Evolutionary conservation across 2,329 filamentous ascomycete species (phyloP), one percentile per base, ranked within the genome.

Genomic region (Ophidiomyces ophidiicola): DNA sequence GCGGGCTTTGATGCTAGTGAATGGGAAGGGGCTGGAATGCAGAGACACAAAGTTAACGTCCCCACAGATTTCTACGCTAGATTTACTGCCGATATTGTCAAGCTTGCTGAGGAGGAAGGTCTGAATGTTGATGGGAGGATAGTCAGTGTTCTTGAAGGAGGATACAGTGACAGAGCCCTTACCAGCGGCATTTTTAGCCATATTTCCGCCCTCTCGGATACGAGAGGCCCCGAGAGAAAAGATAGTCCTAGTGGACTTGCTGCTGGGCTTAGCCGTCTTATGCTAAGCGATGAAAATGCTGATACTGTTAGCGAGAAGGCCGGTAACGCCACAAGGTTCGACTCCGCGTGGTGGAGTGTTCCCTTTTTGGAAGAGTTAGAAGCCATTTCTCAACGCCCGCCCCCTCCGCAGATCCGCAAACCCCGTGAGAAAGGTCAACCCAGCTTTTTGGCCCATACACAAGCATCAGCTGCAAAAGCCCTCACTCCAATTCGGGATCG

Each of bases 1-100:
- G 87, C 90, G 2, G 92, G 90, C 0, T 98, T 98, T 48, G 90
- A 98, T 61, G 90, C 90, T 2, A 94, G 87, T 54, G 86, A 98
- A 56, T 92, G 83, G 78, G 90, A 98, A 58, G 78, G 82, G 12
- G 69, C 74, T 3, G 85, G 84, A 2, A 98, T 98, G 90, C 90
- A 98, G 60, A 74, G 90, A 32, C 90, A 98, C 60, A 80, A 82
- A 42, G 87, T 94, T 52, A 94, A 94, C 53, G 90, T 98, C 2
- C 88, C 90, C 0, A 98, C 88, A 0, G 84, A 88, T 38, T 98
- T 98, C 57, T 98, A 96, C 55, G 90, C 90, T 34, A 77, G 82
- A 1, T 81, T 98, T 47, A 88, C 88, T 0, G 73, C 78, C 31
- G 90, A 98, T 53, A 74, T 94, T 2, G 79, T 92, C 10, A 76